These are phyloP conservation scores for Coemansia sp. DNA, from an alignment of 192 early-diverging fungal genomes.

Conservation along the genomic window DNA sequence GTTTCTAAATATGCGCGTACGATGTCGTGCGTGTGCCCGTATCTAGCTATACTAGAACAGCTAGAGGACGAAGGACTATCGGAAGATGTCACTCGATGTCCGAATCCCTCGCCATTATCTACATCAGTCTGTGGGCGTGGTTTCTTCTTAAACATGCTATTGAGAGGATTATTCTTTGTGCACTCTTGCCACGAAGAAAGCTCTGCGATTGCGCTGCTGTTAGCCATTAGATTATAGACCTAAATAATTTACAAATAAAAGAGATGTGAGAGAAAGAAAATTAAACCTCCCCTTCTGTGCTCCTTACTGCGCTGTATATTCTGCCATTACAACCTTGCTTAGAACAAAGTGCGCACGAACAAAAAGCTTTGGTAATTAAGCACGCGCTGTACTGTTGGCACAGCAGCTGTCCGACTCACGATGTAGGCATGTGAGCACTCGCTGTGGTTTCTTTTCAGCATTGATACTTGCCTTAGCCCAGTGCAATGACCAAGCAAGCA, in stretches of 20 bases:
- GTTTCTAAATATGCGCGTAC: slow-evolving; percentile 16
- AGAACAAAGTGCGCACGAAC: not conserved
- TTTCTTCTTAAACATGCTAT: slow-evolving; percentile 8
- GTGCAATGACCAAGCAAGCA: slow-evolving; percentile 1
- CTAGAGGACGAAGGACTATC: slow-evolving; percentile 1
- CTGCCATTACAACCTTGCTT: not conserved
- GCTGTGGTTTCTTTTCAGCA: not conserved
- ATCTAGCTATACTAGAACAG: not conserved
- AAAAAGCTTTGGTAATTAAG: slow-evolving; percentile 3
- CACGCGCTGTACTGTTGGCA: not conserved
- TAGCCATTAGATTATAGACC: not conserved
- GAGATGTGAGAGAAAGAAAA: not conserved
- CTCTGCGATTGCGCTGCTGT: slow-evolving; percentile 29
- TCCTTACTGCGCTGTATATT: not conserved
- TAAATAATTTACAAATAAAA: not conserved
- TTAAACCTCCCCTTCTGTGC: not conserved
- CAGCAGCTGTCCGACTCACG: not conserved
- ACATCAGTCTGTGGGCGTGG: not conserved
- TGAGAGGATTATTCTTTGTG: slow-evolving; percentile 14
- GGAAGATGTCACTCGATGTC: not conserved
- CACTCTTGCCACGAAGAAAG: slow-evolving; percentile 16
- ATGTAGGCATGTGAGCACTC: not conserved
- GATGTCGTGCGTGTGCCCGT: slow-evolving; percentile 14
- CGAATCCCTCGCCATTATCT: slow-evolving; percentile 13
- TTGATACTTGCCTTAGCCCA: not conserved